Percentiles rank a stretch among this genome's conserved stretches.
These are phyloP conservation scores for Apiospora aurea DNA, from an alignment of 2,329 filamentous ascomycete genomes.

Conservation along the genomic window DNA sequence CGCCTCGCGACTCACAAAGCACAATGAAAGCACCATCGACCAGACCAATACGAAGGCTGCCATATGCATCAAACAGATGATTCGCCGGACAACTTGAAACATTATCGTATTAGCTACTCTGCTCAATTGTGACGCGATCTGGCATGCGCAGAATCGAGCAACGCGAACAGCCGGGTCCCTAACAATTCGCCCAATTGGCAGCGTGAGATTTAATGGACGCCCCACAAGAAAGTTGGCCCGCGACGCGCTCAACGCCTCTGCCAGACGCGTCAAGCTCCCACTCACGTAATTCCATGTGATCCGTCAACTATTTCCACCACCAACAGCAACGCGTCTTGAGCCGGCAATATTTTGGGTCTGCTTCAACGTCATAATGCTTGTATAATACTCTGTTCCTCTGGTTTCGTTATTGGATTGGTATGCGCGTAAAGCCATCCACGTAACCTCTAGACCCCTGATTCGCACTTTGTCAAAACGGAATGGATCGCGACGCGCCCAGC, in stretches of 20 bases:
- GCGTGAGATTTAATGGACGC: not conserved
- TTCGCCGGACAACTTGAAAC: no score
- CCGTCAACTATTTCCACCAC: not conserved
- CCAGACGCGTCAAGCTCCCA: conserved; percentile 5
- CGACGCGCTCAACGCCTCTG: conserved; percentile 8
- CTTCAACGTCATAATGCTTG: not conserved
- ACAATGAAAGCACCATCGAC: not conserved
- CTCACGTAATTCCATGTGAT: not conserved
- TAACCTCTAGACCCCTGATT: not conserved
- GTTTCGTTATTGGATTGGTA: not conserved
- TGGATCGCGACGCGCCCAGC: conserved; percentile 9
- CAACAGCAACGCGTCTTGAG: not conserved
- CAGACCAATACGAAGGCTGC: not conserved
- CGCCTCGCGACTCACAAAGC: not conserved
- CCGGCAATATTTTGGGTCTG: not conserved
- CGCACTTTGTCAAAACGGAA: not conserved
- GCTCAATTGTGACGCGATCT: not conserved
- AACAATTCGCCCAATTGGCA: not conserved
- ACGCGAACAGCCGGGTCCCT: not conserved
- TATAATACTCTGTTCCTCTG: not conserved
- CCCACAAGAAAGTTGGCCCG: not conserved
- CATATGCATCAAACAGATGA: not conserved
- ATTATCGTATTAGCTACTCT: no score
- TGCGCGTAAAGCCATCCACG: not conserved
- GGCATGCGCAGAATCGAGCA: not conserved